These are phyloP conservation scores for Verticillium albo-atrum DNA, from an alignment of 2,329 filamentous ascomycete species.

Conservation along the genomic window DNA sequence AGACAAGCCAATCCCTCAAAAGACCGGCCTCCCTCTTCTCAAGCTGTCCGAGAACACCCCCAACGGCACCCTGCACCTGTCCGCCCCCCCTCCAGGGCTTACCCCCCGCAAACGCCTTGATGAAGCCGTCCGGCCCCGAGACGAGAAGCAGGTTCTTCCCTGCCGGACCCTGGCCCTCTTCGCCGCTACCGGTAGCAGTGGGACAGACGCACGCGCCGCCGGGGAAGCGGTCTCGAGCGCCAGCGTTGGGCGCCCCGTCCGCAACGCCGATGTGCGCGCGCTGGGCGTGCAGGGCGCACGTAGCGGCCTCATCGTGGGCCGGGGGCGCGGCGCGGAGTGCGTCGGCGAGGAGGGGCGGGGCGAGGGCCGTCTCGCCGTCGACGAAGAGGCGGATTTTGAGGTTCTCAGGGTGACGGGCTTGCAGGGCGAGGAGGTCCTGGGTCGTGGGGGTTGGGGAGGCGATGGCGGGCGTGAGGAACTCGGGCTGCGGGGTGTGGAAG, in stretches of 20 bases:
- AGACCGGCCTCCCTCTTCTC: slow-evolving; percentile 36
- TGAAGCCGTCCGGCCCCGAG: slow-evolving; percentile 87
- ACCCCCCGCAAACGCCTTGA: slow-evolving; percentile 72
- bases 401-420: slow-evolving; percentile 47
- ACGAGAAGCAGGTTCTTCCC: slow-evolving; percentile 70
- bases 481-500: neutral
- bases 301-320: neutral
- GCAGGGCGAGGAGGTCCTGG: slow-evolving; percentile 59
- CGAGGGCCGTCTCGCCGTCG: slow-evolving; percentile 73
- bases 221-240: neutral
- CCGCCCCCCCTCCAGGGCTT: slow-evolving; percentile 71
- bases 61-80: slow-evolving; percentile 71
- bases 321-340: slow-evolving; percentile 19
- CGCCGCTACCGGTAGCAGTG: too few species aligned
- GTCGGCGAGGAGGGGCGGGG: slow-evolving; percentile 40
- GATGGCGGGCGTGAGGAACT: slow-evolving; percentile 15
- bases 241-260: slow-evolving; percentile 12
- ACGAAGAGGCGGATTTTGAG: slow-evolving; percentile 64
- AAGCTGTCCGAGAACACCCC: slow-evolving; percentile 62
- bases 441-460: slow-evolving; percentile 14
- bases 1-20: slow-evolving; percentile 42
- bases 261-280: slow-evolving; percentile 16
- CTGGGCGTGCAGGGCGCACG: slow-evolving; percentile 21
- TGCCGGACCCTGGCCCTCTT: too few species aligned
- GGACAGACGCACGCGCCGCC: slow-evolving; percentile 19